Base-by-base conservation (phyloP, 495 filamentous ascomycete genomes). In the Aspergillus nidulans region DNA sequence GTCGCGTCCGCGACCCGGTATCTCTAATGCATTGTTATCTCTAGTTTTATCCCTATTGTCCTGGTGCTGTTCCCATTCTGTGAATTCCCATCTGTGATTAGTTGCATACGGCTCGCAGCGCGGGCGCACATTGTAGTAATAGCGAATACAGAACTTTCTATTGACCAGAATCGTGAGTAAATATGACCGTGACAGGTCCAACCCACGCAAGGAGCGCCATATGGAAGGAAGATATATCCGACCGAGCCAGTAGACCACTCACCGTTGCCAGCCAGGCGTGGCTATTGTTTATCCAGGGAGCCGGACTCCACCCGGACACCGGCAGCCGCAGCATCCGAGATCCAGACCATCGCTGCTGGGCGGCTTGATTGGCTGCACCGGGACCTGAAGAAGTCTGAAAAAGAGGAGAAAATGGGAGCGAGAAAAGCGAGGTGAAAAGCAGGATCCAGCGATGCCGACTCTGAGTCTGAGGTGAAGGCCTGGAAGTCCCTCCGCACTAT, bases 281-380 rank as follows among this genome's bases (percentile, higher is more conserved):
- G 16, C 13, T 39, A 21, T 20, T 43, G 41, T 45, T 21, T 39
- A 42, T 52, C 39, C 45, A 30, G 18, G 18, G 10, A 41, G 12
- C 47, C 13, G 40, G 25, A 18, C 45, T 52, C 59, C 59, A 61
- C 59, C 36, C 60, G 60, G 60, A 42, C 52, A 21, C 53, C 60
- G 60, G 60, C 56, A 45, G 43, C 56, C 43, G 56, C 56, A 62
- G 49, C 52, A 58, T 58, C 60, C 60, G 60, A 62, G 56, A 62
- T 62, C 60, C 57, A 45, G 55, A n/a, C 10, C 30, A 38, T 57
- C 42, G 53, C 56, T 32, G 57, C 18, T 50, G 49, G n/a, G 15
- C 25, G 9, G 44, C 44, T 28, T 47, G 44, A 47, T 47, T 47
- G 44, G 44, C 16, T 28, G 44, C 36, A 8, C 16, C 16, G 6